Base-by-base conservation (phyloP, 148 eudicot genomes). In the Diospyros lotus region DNA sequence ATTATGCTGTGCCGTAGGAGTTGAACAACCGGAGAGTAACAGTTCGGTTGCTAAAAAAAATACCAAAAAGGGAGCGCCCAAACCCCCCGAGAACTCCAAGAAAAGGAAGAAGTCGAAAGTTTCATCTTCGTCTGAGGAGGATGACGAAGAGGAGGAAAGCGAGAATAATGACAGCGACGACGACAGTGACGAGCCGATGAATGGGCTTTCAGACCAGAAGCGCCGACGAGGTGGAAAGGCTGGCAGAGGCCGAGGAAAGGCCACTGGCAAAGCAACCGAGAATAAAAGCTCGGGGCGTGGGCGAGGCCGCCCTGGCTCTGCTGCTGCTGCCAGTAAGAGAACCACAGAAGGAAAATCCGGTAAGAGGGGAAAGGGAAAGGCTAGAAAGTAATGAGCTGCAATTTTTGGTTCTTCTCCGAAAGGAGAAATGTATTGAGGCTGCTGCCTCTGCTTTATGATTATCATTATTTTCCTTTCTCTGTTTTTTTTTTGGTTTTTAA, bases 301-400 rank as follows among this genome's bases (percentile, higher is more conserved):
- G 12, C 74, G 91, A 58, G 90, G 89, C 50, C 85, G 90, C 15
- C 89, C 92, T 28, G 28, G 28, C 28, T 28, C 28, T 28, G 28
- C 28, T 28, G 28, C 28, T 52, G 77, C 91, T 1, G 80, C 74
- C 0, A 86, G 75, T 81, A 76, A 81, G 54, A 86, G 81, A 79
- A 79, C 9, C 78, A 4, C 58, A 79, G 9, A 63, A 60, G 89
- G 87, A 48, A 84, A 85, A 46, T 13, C 80, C 28, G 65, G 75
- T 11, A 83, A 66, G 77, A 92, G 98, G 73, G 98, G 98, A 72
- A 86, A 89, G 71, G 84, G 98, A 72, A 86, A 89, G 71, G 84
- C 96, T 40, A 87, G 85, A 58, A 90, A 60, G 64, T 60, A 17
- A 38, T 28, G 42, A 60, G 64, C 2, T 17, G 8, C 64, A 60